phyloP scores from a whole-genome alignment of 192 early-diverging fungal genomes.

The Coemansia sp. region DNA sequence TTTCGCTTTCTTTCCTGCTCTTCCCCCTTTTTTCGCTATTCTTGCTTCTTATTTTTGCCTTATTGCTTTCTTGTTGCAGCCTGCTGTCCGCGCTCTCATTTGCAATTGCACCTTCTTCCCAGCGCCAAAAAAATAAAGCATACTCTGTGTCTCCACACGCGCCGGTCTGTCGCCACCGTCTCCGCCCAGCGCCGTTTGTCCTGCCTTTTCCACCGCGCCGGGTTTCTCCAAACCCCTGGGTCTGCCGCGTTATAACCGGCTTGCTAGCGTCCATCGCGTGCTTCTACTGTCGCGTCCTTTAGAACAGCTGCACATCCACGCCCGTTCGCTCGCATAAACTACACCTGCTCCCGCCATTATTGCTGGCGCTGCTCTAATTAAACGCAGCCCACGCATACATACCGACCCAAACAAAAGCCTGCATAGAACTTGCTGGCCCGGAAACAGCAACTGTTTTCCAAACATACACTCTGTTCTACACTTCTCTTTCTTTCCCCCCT shows the following conservation, averaged over 20 bases:
- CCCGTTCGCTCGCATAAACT: slow-evolving; percentile 9
- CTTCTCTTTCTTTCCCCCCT: neutral
- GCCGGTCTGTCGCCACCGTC: neutral
- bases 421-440: neutral
- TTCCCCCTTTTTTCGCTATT: neutral
- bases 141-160: neutral
- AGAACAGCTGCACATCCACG: slow-evolving; percentile 6
- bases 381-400: slow-evolving; percentile 9
- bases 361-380: neutral
- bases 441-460: neutral
- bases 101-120: neutral
- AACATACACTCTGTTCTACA: neutral
- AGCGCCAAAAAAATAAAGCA: neutral
- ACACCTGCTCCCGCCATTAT: neutral
- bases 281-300: neutral
- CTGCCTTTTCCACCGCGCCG: neutral
- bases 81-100: neutral
- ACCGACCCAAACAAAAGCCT: neutral
- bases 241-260: neutral
- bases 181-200: neutral
- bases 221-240: slow-evolving; percentile 4
- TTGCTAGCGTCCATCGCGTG: neutral
- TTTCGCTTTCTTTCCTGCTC: neutral
- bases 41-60: slow-evolving; percentile 1
- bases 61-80: neutral